Evolutionary conservation across 2,329 filamentous ascomycete genomes (phyloP).

Genomic region (Apiospora sp.): DNA sequence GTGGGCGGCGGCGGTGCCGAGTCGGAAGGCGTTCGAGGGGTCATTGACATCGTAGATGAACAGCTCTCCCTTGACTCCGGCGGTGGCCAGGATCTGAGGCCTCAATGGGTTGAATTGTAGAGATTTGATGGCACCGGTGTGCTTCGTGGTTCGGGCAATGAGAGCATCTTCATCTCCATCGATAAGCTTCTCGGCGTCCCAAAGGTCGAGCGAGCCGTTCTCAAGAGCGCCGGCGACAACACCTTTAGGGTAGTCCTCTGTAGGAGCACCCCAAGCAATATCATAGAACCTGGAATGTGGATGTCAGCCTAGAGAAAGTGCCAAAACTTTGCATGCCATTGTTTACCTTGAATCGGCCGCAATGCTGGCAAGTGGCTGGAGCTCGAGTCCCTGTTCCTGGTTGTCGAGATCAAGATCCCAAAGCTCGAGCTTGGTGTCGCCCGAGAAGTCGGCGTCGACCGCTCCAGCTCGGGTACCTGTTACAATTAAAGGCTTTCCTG

Average conservation of each 20-base stretch:
- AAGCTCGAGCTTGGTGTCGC: slow-evolving; percentile 93
- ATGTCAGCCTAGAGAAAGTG: slow-evolving; percentile 19
- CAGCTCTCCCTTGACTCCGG: slow-evolving; percentile 92
- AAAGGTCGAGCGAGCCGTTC: slow-evolving; percentile 91
- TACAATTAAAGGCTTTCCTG: slow-evolving; percentile 81
- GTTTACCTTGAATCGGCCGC: slow-evolving; percentile 86
- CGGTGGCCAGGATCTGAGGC: slow-evolving; percentile 89
- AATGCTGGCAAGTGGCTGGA: slow-evolving; percentile 85
- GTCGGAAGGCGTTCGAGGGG: slow-evolving; percentile 82
- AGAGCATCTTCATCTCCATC: slow-evolving; percentile 72
- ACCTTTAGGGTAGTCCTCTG: slow-evolving; percentile 79
- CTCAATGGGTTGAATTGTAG: slow-evolving; percentile 96
- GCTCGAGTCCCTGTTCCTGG: slow-evolving; percentile 77
- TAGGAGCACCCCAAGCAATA: slow-evolving; percentile 89
- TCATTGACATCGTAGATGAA: slow-evolving; percentile 97
- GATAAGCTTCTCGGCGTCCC: slow-evolving; percentile 81
- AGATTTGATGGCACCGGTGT: slow-evolving; percentile 90
- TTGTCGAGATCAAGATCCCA: slow-evolving; percentile 92
- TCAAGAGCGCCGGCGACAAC: slow-evolving; percentile 96
- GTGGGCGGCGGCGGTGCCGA: slow-evolving; percentile 87
- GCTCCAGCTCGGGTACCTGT: slow-evolving; percentile 95
- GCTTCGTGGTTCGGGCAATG: slow-evolving; percentile 87
- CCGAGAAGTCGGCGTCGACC: slow-evolving; percentile 96
- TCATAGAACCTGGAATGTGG: slow-evolving; percentile 78
- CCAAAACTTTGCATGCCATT: slow-evolving; percentile 26